Evolutionary conservation across 2,329 filamentous ascomycete species (phyloP).

Genomic region (Xylaria sp.): DNA sequence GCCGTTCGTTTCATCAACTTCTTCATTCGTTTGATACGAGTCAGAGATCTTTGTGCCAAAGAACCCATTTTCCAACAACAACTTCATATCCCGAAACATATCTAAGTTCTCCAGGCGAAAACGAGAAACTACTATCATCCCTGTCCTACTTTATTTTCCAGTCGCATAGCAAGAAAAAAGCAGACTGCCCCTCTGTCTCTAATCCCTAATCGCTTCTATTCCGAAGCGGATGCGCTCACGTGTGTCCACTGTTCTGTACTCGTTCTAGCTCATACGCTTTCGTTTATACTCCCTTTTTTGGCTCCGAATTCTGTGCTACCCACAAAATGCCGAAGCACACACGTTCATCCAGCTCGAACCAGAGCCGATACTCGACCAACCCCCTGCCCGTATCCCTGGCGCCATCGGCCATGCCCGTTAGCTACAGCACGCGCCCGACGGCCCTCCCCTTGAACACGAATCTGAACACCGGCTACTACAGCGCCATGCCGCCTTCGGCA

Average conservation of each 20-base stretch:
- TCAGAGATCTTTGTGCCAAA: slow-evolving; percentile 37
- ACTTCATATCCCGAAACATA: slow-evolving; percentile 26
- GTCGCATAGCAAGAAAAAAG: slow-evolving; percentile 32
- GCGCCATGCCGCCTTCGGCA: slow-evolving; percentile 49
- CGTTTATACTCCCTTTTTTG: slow-evolving; percentile 33
- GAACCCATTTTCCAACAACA: slow-evolving; percentile 23
- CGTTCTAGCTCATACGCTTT: slow-evolving; percentile 37
- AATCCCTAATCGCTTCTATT: slow-evolving; percentile 45
- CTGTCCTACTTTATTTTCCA: slow-evolving; percentile 17
- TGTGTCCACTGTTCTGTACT: slow-evolving; percentile 32
- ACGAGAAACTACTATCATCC: slow-evolving; percentile 19
- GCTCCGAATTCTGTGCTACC: slow-evolving; percentile 5
- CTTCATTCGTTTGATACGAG: slow-evolving; percentile 58
- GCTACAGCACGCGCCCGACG: slow-evolving; percentile 55
- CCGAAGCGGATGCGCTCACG: slow-evolving; percentile 36
- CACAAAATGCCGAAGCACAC: slow-evolving; percentile 59
- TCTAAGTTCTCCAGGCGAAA: slow-evolving; percentile 29
- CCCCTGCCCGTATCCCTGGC: slow-evolving; percentile 55
- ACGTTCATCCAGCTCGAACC: slow-evolving; percentile 53
- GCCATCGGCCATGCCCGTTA: slow-evolving; percentile 53
- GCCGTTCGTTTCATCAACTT: slow-evolving; percentile 48
- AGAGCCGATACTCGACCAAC: slow-evolving; percentile 51
- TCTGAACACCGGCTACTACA: slow-evolving; percentile 54
- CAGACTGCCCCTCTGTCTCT: slow-evolving; percentile 37
- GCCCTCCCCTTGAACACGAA: slow-evolving; percentile 51